Base-by-base conservation (phyloP, 73 alveolate genomes). In the Paramecium sonneborni region DNA sequence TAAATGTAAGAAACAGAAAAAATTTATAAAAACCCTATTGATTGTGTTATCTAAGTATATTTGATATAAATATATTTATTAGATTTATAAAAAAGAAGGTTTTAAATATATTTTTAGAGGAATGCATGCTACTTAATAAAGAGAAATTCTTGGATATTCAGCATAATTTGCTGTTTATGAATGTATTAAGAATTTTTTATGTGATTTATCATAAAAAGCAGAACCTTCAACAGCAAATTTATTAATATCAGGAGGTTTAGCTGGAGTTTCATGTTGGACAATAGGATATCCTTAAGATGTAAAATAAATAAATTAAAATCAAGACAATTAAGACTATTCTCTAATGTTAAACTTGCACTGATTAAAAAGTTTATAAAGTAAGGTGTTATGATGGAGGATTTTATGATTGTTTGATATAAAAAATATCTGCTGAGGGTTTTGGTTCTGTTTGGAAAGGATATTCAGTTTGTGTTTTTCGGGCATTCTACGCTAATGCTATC, bases 401-500 rank as follows among this genome's bases (percentile, higher is more conserved):
- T 28, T 32, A 43, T 41, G 88, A 74, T 55, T 92, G 95, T 38
- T 92, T 92, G 5, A 57, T 26, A 34, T 32, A 93, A 39, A 85
- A 88, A 37, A 48, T 84, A 20, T 76, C 20, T 5, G 4, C 43
- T 23, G 96, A 92, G 34, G 97, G 95, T 5, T 26, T 92, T 14
- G 55, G 38, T 23, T 92, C 93, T 10, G 93, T 93, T 26, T 93
- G 97, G 97, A 92, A 76, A 41, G 97, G 97, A 35, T 93, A 92
- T 69, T 84, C 94, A 32, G 97, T 92, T 0, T 93, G 97, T 74
- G 44, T 93, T 6, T 55, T 88, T 67, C 76, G 97, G 46, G 89
- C 97, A 6, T 62, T 92, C 39, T 79, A 89, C 32, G 93, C 93
- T 11, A 88, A 92, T 48, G 84, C 95, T 37, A 74, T 89, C 12